phyloP scores from a whole-genome alignment of 306 rosid genomes.

The Medicago arabica region DNA sequence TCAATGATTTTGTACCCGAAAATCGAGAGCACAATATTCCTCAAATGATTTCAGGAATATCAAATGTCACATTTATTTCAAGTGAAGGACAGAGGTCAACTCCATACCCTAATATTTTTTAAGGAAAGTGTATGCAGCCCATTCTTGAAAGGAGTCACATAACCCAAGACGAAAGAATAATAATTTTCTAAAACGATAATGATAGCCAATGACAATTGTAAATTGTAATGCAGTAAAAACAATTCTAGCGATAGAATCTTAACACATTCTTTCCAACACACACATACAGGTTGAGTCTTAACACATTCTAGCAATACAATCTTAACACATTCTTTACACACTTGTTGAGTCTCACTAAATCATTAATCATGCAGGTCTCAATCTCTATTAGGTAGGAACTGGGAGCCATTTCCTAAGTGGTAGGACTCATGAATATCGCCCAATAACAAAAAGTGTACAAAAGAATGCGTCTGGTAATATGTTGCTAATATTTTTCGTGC shows the following conservation, averaged over 20 bases:
- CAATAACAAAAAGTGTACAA: background rate
- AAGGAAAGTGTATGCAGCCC: background rate
- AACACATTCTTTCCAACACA: background rate
- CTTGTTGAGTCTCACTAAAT: too few relatives aligned
- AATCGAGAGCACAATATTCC: too few relatives aligned
- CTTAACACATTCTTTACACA: background rate
- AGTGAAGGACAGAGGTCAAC: constrained; percentile 14
- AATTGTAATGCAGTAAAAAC: background rate
- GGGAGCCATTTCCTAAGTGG: background rate
- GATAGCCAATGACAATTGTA: background rate
- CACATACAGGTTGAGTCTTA: background rate
- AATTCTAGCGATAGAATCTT: background rate
- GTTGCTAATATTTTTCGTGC: background rate
- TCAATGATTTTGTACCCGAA: too few relatives aligned
- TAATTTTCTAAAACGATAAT: background rate
- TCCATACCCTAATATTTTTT: constrained; percentile 7
- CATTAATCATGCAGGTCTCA: too few relatives aligned
- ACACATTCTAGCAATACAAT: background rate
- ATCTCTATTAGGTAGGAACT: background rate
- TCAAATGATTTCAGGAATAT: background rate
- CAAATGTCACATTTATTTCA: background rate
- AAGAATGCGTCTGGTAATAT: background rate
- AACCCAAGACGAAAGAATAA: constrained; percentile 22
- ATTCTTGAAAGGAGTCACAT: constrained; percentile 11
- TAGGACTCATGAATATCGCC: background rate